Percentiles rank a stretch among this genome's conserved stretches.
phyloP scores from a whole-genome alignment of 1,284 basidiomycete species.

The Thelephora terrestris region DNA sequence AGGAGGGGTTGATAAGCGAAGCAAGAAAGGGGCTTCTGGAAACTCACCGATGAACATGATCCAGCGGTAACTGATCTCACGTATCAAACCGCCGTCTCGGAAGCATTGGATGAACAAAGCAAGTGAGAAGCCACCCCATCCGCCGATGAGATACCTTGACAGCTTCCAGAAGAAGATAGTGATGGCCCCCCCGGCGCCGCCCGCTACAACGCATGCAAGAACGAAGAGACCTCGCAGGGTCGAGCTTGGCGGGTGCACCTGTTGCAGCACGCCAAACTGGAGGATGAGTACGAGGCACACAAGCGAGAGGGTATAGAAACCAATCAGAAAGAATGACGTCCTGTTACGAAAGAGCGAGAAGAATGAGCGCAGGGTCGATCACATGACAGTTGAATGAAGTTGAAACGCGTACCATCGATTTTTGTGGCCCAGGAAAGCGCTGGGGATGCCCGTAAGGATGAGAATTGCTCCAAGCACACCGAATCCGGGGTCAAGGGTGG shows the following conservation, averaged over 20 bases:
- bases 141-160: slow-evolving; percentile 78
- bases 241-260: slow-evolving; percentile 69
- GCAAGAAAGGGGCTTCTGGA: slow-evolving; percentile 6
- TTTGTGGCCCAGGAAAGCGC: slow-evolving; percentile 87
- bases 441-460: slow-evolving; percentile 83
- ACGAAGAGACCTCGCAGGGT: slow-evolving; percentile 86
- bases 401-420: slow-evolving; percentile 65
- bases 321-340: slow-evolving; percentile 89
- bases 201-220: slow-evolving; percentile 70
- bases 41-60: slow-evolving; percentile 73
- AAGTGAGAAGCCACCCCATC: slow-evolving; percentile 82
- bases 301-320: slow-evolving; percentile 82
- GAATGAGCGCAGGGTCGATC: background rate
- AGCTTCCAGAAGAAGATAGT: slow-evolving; percentile 88
- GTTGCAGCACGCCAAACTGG: slow-evolving; percentile 77
- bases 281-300: slow-evolving; percentile 84
- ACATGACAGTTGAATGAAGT: background rate
- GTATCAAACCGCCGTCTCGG: slow-evolving; percentile 73
- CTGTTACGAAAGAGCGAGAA: slow-evolving; percentile 29
- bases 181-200: slow-evolving; percentile 73
- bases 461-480: slow-evolving; percentile 83
- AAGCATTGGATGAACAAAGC: slow-evolving; percentile 85
- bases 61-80: slow-evolving; percentile 71
- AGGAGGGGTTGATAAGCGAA: slow-evolving; percentile 14
- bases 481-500: slow-evolving; percentile 80